phyloP scores from a whole-genome alignment of 2,329 filamentous ascomycete species.

The Chrysosporium queenslandicum region DNA sequence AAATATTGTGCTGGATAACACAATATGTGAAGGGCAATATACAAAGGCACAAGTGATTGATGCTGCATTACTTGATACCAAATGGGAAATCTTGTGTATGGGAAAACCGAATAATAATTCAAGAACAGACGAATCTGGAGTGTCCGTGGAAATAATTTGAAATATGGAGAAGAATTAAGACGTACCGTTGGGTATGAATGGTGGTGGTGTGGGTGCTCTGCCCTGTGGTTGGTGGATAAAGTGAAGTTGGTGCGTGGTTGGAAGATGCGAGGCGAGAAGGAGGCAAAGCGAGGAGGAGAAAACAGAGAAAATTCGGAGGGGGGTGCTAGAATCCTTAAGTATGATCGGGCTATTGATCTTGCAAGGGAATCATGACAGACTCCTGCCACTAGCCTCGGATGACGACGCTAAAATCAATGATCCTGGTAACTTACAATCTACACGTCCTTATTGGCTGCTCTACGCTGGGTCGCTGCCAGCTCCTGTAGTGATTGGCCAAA shows the following conservation, averaged over 20 bases:
- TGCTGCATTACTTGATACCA: slow-evolving; percentile 3
- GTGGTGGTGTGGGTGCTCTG: neutral
- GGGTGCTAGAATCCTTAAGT: slow-evolving; percentile 37
- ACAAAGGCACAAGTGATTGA: neutral
- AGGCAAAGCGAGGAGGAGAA: slow-evolving; percentile 24
- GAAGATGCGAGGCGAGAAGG: slow-evolving; percentile 16
- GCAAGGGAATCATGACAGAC: slow-evolving; percentile 23
- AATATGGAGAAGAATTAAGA: neutral
- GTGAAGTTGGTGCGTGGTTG: slow-evolving; percentile 18
- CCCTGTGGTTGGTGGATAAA: slow-evolving; percentile 14
- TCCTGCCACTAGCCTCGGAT: slow-evolving; percentile 31
- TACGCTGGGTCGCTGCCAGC: slow-evolving; percentile 20
- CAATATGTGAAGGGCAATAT: slow-evolving; percentile 15
- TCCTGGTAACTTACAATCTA: slow-evolving; percentile 27
- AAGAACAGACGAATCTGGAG: neutral
- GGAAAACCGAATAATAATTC: neutral
- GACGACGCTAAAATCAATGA: slow-evolving; percentile 28
- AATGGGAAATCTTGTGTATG: neutral
- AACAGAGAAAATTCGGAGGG: slow-evolving; percentile 29
- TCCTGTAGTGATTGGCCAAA: slow-evolving; percentile 21
- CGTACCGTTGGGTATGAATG: slow-evolving; percentile 9
- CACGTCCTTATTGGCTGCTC: slow-evolving; percentile 26
- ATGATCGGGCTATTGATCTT: slow-evolving; percentile 27
- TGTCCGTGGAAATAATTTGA: slow-evolving; percentile 8
- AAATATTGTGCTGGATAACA: slow-evolving; percentile 7